Percentiles rank a stretch among this genome's conserved stretches.
Conservation (phyloP, 306 rosid genomes). For the Rosa rugosa region DNA sequence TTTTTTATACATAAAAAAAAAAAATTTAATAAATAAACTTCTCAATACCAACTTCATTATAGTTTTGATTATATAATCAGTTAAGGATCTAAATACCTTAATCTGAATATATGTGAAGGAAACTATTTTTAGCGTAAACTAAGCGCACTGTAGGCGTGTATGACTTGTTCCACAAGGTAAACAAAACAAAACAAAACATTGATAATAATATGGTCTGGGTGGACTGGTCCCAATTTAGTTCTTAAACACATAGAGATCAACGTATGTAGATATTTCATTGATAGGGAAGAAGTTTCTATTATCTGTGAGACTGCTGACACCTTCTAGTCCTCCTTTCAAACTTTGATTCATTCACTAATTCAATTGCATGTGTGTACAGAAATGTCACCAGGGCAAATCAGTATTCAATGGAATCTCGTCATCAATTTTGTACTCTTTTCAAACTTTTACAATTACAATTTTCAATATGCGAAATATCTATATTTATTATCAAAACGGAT, state of each 20-base stretch:
- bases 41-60: background rate
- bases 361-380: background rate
- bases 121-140: background rate
- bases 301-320: background rate
- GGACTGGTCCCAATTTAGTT: background rate
- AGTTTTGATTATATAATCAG: background rate
- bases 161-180: background rate
- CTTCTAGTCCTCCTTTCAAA: background rate
- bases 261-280: background rate
- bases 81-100: background rate
- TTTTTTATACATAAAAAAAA: too few species aligned
- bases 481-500: too few species aligned
- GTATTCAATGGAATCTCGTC: too few species aligned
- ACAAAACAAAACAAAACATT: background rate
- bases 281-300: background rate
- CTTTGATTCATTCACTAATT: constrained; percentile 9
- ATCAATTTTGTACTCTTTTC: too few species aligned
- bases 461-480: too few species aligned
- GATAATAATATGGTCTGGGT: background rate
- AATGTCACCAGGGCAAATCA: background rate
- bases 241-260: background rate
- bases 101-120: background rate
- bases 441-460: too few species aligned
- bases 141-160: background rate
- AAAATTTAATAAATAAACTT: background rate